Evolutionary conservation across 805 yeast species (phyloP), one percentile per base, ranked within the genome.

Genomic region (Candida sithepensis): DNA sequence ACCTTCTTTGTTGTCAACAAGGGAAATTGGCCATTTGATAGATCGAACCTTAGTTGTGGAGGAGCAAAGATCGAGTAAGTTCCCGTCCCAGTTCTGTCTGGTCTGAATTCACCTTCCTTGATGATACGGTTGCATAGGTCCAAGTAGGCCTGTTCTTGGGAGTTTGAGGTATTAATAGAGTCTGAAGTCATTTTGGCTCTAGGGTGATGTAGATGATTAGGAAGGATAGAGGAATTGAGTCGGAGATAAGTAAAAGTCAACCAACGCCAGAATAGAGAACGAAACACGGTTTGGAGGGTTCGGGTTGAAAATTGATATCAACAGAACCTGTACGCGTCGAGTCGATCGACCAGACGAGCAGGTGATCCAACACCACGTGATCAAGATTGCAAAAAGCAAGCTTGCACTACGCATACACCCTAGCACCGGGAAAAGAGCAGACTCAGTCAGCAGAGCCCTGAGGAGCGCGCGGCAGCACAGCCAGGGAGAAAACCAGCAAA

Each of bases 41-140:
- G 71, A 52, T 80, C 79, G 68, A 94, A 94, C 45, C 97, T 78
- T 50, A 94, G 72, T 63, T 92, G 98, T 12, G 97, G 97, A 21
- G 99, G 99, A 0, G 95, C 99, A 67, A 94, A 94, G 8, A 94
- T 53, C 30, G 96, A 84, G 51, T 70, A 73, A 0, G 99, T 94
- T 4, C 99, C 99, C 0, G 99, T 94, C 1, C 99, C 99, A 1
- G 99, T 94, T 65, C 99, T 77, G 65, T 94, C 99, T 8, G 94
- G 92, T 52, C 99, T 81, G 57, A 78, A 78, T 63, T 94, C 98
- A 37, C 99, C 99, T 53, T 86, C 81, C 1, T 76, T 73, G 19
- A 94, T 81, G 64, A 94, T 92, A 4, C 80, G 73, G 47, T 72
- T 66, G 63, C 97, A 88, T 41, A 94, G 75, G 54, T 88, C 91